Evolutionary conservation across 768 basidiomycete species (phyloP), one percentile per base, ranked within the genome.

Genomic region (Cystofilobasidium macerans): DNA sequence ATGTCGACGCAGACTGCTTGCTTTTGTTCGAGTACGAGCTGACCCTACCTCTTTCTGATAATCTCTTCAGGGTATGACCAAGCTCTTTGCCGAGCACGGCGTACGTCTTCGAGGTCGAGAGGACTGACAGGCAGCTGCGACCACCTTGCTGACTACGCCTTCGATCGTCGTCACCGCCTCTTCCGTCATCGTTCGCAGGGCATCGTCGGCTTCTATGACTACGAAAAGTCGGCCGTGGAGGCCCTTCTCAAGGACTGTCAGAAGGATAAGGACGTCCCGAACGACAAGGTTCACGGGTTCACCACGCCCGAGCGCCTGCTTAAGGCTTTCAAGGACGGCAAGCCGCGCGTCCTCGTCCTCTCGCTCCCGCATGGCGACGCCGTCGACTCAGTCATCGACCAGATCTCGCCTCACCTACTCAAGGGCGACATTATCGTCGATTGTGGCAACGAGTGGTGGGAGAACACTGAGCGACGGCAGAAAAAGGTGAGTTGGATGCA

Each of bases 401-500:
- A 76, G 53, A 60, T 77, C 30, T 54, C 72, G 3, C 73, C 72
- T 18, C 45, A 72, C 16, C 51, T 75, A 16, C 66, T 69, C 20
- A 64, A 73, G 57, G 76, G 73, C 1, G 76, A 77, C 69, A 70
- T 76, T 32, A 62, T 76, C 36, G 61, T 77, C 18, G 76, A 77
- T 60, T 73, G 74, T 5, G 76, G 74, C 1, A 77, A 77, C 61
- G 75, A 77, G 68, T 73, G 73, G 72, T 77, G 68, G 61, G 69
- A 70, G 51, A 67, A 71, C 26, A 76, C 76, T 2, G 73, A 75
- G 62, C 56, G 72, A 14, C 62, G 76, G 57, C 75, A 76, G 67
- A 62, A 65, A 43, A 65, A 67, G 28, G 69, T 36, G 2, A 28
- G 51, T 8, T 4, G 36, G 8, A 7, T 38, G 36, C 36, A 38